A percentile compares a stretch with the other conserved stretches of the same genome.
phyloP scores from a whole-genome alignment of 352 stramenopile genomes.

The Phytophthora pinifolia region DNA sequence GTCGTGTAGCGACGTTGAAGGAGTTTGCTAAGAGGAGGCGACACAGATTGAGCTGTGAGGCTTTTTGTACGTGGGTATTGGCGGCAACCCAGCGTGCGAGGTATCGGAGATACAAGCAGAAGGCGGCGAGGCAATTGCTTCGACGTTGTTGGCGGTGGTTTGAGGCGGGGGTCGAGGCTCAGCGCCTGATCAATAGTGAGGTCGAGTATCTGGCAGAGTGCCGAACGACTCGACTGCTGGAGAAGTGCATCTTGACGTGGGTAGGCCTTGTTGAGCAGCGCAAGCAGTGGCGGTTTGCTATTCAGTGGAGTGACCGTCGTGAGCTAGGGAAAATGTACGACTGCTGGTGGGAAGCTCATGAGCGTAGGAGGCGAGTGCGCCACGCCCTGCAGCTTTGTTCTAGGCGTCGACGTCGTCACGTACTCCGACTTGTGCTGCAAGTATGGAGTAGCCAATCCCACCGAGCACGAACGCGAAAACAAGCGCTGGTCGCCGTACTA shows the following conservation, averaged over 20 bases:
- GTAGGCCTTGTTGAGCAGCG: slow-evolving; percentile 17
- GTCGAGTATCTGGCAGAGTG: slow-evolving; percentile 8
- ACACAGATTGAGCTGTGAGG: slow-evolving; percentile 7
- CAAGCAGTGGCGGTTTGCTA: slow-evolving; percentile 25
- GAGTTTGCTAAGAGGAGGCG: slow-evolving; percentile 6
- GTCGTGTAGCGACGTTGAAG: neutral
- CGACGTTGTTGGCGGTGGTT: slow-evolving; percentile 23
- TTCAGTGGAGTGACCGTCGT: slow-evolving; percentile 22
- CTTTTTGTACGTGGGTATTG: slow-evolving; percentile 19
- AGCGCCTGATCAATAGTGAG: slow-evolving; percentile 5
- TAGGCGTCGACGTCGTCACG: slow-evolving; percentile 19
- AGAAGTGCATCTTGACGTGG: slow-evolving; percentile 16
- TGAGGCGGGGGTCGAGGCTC: slow-evolving; percentile 9
- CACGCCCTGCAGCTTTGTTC: slow-evolving; percentile 17
- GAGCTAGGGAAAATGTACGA: slow-evolving; percentile 22
- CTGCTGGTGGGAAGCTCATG: slow-evolving; percentile 18
- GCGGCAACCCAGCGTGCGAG: neutral
- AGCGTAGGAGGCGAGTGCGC: slow-evolving; percentile 9
- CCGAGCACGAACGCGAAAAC: slow-evolving; percentile 2
- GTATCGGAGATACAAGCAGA: slow-evolving; percentile 14
- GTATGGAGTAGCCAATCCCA: slow-evolving; percentile 9
- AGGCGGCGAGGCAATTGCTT: slow-evolving; percentile 14
- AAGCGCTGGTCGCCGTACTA: slow-evolving; percentile 13
- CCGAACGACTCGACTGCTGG: neutral
- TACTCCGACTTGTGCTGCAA: slow-evolving; percentile 12